Evolutionary conservation across 768 basidiomycete species (phyloP), one percentile per base, ranked within the genome.

Genomic region (Hygrocybe coccinea): DNA sequence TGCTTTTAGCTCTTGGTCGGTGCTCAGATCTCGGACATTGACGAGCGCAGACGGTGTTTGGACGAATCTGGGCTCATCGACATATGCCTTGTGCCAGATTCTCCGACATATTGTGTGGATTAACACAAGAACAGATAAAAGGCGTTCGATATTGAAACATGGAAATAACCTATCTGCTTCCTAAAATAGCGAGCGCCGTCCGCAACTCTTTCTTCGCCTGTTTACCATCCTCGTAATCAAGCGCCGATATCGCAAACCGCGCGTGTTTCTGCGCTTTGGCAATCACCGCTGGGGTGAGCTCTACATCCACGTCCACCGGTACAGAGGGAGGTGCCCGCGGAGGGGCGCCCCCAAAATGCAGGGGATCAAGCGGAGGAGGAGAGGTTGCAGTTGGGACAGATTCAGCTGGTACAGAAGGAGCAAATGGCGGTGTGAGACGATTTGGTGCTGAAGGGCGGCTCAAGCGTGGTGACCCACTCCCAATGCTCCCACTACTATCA

Each of bases 201-300:
- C 81, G 77, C 60, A 99, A 70, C 71, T 99, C 93, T 66, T 80
- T 86, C 65, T 81, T 79, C 15, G 95, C 95, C 62, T 90, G 89
- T 59, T 89, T 87, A 9, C 78, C 77, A 69, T 99, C 95, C 66
- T 98, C 95, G 67, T 95, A 97, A 65, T 97, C 93, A 53, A 99
- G 75, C n/a, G 97, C 84, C 29, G 90, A 92, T 55, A 97, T 91
- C 6, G 95, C 95, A 72, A 88, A 97, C 52, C 82, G 80, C 62
- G 93, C 93, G 63, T 95, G 93, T 66, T 90, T 97, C 76, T 99
- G 95, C 12, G 82, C 83, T 59, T 86, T 83, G 17, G 85, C 76
- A 22, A 97, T 79, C 52, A 84, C 65, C 51, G 74, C 74, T 3
- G 88, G 83, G 1, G 87, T 82, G 45, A 93, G 69, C 33, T 85